phyloP scores from a whole-genome alignment of 495 filamentous ascomycete species.

The Hyphodiscus hymeniophilus region DNA sequence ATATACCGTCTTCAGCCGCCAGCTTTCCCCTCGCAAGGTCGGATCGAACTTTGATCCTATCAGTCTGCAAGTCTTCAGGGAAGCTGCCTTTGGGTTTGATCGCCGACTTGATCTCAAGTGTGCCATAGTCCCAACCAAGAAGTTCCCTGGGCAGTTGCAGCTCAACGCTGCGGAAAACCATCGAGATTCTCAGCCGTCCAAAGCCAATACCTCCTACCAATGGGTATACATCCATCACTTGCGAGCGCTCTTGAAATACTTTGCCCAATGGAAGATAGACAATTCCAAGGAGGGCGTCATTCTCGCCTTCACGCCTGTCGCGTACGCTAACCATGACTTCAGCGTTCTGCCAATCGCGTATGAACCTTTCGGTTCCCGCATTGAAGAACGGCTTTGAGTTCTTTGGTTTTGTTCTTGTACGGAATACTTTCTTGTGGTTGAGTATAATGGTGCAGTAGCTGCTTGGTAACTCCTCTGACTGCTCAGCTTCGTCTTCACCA shows the following conservation, averaged over 20 bases:
- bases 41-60: slow-evolving; percentile 48
- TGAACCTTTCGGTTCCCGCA: slow-evolving; percentile 62
- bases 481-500: slow-evolving; percentile 49
- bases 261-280: slow-evolving; percentile 54
- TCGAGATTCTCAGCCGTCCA: too few species aligned
- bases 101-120: slow-evolving; percentile 43
- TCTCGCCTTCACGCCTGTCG: slow-evolving; percentile 55
- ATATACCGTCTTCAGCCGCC: slow-evolving; percentile 30
- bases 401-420: slow-evolving; percentile 66
- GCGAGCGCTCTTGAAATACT: slow-evolving; percentile 46
- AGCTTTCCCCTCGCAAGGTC: slow-evolving; percentile 46
- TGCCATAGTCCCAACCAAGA: slow-evolving; percentile 60
- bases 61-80: slow-evolving; percentile 30
- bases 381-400: slow-evolving; percentile 74
- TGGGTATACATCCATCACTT: slow-evolving; percentile 54
- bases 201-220: slow-evolving; percentile 59
- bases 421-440: slow-evolving; percentile 63
- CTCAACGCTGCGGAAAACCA: slow-evolving; percentile 61
- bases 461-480: slow-evolving; percentile 51
- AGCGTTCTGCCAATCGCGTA: slow-evolving; percentile 56
- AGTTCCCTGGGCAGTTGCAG: slow-evolving; percentile 43
- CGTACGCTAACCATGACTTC: slow-evolving; percentile 59
- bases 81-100: slow-evolving; percentile 31
- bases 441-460: slow-evolving; percentile 64
- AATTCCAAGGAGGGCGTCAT: slow-evolving; percentile 58